These are phyloP conservation scores for Datisca glomerata DNA, from an alignment of 306 rosid species.

Conservation along the genomic window DNA sequence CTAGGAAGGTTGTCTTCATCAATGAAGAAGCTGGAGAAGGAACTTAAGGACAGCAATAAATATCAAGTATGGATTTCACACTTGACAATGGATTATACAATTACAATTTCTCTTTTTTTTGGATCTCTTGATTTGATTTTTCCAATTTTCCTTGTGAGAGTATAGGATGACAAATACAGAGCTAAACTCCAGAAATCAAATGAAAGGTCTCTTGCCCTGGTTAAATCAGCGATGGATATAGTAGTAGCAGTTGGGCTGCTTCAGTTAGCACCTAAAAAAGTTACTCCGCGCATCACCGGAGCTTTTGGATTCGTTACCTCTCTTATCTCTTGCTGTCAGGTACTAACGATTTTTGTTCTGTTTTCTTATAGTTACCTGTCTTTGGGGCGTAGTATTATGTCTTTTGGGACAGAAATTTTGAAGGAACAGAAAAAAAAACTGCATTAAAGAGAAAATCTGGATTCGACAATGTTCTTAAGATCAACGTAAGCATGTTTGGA, in stretches of 20 bases:
- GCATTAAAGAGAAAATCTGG: too few relatives aligned
- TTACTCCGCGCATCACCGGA: constrained; percentile 88
- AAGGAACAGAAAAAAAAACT: not conserved
- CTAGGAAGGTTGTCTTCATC: constrained; percentile 80
- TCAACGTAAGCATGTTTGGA: too few relatives aligned
- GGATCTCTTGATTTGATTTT: too few relatives aligned
- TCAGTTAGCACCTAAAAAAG: constrained; percentile 83
- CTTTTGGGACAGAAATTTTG: not conserved
- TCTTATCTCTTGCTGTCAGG: constrained; percentile 97
- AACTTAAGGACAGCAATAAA: constrained; percentile 45
- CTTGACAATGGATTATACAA: not conserved
- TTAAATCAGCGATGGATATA: constrained; percentile 69
- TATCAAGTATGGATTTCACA: constrained; percentile 40
- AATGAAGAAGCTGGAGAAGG: constrained; percentile 69
- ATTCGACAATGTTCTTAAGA: too few relatives aligned
- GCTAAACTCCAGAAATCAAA: constrained; percentile 62
- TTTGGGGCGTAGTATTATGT: not conserved
- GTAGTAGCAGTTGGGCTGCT: constrained; percentile 90
- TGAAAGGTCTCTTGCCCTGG: constrained; percentile 74
- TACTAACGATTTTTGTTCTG: not conserved
- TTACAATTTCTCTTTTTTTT: too few relatives aligned
- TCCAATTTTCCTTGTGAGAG: constrained; percentile 1
- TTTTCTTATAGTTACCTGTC: not conserved
- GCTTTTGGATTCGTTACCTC: constrained; percentile 81
- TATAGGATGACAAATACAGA: constrained; percentile 68